Base-by-base conservation (phyloP, 495 filamentous ascomycete species). In the Tuber umbilicatum region DNA sequence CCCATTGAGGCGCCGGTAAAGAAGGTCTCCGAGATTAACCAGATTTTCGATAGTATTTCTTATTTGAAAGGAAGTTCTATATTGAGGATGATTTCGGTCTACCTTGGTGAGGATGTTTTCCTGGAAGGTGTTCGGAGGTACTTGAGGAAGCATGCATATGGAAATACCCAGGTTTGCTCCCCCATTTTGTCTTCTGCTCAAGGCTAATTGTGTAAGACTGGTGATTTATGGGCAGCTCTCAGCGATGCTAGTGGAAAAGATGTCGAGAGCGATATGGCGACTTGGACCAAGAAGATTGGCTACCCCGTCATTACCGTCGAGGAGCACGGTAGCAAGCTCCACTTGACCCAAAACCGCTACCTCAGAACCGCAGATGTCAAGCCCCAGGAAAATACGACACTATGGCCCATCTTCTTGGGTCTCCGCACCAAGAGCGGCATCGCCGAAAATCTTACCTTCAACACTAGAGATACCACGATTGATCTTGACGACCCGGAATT, bases 21-120 rank as follows among this genome's bases (percentile, higher is more conserved):
- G 87, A 90, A 89, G 73, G 94, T 94, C 47, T 92, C 96, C 78
- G 94, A 97, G 84, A 93, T 99, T 84, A 96, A 97, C 84, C 94
- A 99, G 85, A 97, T 99, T 81, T 99, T 99, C 82, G 95, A 99
- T 83, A 93, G 93, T 69, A 99, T 98, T 77, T 97, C 94, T 5
- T 98, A 99, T 85, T 93, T 91, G 42, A 99, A 99, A 86, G 95
- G 95, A 23, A 97, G 93, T 5, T 96, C 93, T 78, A 94, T 97
- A 19, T 87, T 99, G 73, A 91, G 95, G 82, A 99, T 99, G 95
- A 93, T 99, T 75, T 97, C 94, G 40, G 95, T 92, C 78, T 94
- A 96, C 79, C 87, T 99, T 38, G 95, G 95, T 72, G 94, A 97
- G 83, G 92, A 97, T 55, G 87, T 88, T 45, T 99, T 99, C 87